Evolutionary conservation across 2,329 filamentous ascomycete species (phyloP).

Genomic region (Diplodia scrobiculata): DNA sequence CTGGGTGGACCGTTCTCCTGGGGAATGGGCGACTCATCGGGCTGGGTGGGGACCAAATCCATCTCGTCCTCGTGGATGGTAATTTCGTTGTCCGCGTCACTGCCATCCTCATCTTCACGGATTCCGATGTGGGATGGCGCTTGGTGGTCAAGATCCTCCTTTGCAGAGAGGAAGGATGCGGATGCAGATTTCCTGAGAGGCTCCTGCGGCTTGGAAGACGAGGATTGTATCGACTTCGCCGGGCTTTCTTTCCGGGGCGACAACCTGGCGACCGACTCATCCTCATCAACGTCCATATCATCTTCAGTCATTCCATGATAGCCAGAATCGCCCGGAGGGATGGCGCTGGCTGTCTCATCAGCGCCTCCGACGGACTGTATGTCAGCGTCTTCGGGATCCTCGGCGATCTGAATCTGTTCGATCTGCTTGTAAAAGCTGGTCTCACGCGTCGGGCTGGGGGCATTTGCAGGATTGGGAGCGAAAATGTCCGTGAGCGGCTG

Average conservation of each 20-base stretch:
- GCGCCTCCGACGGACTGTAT: slow-evolving; percentile 28
- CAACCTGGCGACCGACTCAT: slow-evolving; percentile 23
- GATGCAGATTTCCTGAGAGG: slow-evolving; percentile 30
- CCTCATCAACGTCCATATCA: slow-evolving; percentile 48
- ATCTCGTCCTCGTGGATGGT: slow-evolving; percentile 34
- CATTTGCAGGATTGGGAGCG: slow-evolving; percentile 47
- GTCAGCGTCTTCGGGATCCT: slow-evolving; percentile 51
- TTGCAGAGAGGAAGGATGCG: slow-evolving; percentile 54
- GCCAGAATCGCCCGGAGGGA: slow-evolving; percentile 59
- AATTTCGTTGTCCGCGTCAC: slow-evolving; percentile 32
- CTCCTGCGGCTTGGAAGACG: slow-evolving; percentile 20
- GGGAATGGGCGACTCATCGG: slow-evolving; percentile 1
- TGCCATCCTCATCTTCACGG: slow-evolving; percentile 30
- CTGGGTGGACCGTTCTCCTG: slow-evolving; percentile 12
- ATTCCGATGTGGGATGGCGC: slow-evolving; percentile 24
- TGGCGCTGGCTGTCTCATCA: slow-evolving; percentile 4
- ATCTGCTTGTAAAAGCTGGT: slow-evolving; percentile 56
- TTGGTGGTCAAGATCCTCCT: slow-evolving; percentile 46
- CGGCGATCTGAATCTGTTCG: slow-evolving; percentile 62
- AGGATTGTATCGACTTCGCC: slow-evolving; percentile 36
- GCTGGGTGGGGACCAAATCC: slow-evolving; percentile 25
- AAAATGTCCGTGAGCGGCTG: slow-evolving; percentile 56
- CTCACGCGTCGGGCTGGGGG: slow-evolving; percentile 58
- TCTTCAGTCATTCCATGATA: slow-evolving; percentile 69
- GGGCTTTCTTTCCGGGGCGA: slow-evolving; percentile 29